Conservation (phyloP, 2,329 filamentous ascomycete genomes). For the Verticillium zaregamsianum region DNA sequence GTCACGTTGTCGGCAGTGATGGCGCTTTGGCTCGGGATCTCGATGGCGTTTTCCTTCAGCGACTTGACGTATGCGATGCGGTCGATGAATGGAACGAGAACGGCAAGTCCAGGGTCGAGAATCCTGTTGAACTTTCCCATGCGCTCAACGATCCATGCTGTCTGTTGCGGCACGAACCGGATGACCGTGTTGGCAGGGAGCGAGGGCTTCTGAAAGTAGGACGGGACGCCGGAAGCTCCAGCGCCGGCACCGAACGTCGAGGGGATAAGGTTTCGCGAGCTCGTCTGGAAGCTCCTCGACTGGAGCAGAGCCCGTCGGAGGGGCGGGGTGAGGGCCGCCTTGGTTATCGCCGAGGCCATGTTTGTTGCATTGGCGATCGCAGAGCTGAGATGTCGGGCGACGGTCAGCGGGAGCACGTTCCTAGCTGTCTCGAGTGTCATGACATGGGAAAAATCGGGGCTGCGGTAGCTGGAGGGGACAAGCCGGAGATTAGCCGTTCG, state of each 20-base stretch:
- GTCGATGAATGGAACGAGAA: constrained; percentile 87
- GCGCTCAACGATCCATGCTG: constrained; percentile 98
- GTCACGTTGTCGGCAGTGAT: constrained; percentile 99
- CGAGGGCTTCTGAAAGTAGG: constrained; percentile 73
- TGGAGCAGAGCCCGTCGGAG: constrained; percentile 11
- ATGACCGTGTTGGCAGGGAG: constrained; percentile 92
- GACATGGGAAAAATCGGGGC: not conserved
- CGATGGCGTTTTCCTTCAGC: constrained; percentile 91
- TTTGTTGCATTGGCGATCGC: constrained; percentile 12
- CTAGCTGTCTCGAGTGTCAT: not conserved
- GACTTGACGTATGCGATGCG: constrained; percentile 97
- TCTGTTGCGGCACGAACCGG: constrained; percentile 98
- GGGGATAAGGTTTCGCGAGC: constrained; percentile 7
- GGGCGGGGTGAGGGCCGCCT: constrained; percentile 12
- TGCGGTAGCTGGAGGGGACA: not conserved
- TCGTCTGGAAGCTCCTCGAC: constrained; percentile 11
- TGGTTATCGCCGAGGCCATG: constrained; percentile 15
- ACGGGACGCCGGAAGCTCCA: constrained; percentile 47
- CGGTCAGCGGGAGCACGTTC: not conserved
- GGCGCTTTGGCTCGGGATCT: constrained; percentile 95
- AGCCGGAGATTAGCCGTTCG: not conserved
- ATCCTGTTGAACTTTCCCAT: constrained; percentile 98
- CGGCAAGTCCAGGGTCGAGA: constrained; percentile 82
- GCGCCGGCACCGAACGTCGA: constrained; percentile 19
- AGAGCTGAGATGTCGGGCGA: not conserved